Evolutionary conservation across 2,329 filamentous ascomycete genomes (phyloP), one percentile per base, ranked within the genome.

Genomic region (Diaporthe longicolla): DNA sequence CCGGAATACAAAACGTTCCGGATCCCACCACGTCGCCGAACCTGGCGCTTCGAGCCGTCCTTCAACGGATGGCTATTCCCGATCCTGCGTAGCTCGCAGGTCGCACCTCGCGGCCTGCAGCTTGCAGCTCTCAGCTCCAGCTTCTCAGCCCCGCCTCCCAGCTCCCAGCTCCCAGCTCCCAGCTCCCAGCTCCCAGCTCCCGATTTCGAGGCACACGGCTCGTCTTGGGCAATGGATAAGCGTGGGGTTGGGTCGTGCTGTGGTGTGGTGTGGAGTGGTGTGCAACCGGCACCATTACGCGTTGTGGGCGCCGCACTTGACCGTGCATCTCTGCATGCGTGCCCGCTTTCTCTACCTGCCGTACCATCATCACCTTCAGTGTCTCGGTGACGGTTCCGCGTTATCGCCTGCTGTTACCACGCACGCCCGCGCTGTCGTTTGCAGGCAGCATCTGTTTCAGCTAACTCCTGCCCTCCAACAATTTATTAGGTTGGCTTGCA

Each of bases 401-500:
- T 45, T 45, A 19, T 63, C 24, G 19, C 6, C 24, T 45, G 32
- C 40, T 63, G 57, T 35, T 9, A 19, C 29, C 37, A 43, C 13
- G 58, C 32, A 43, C 24, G 58, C 32, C n/a, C 29, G 29, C 43
- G 26, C 43, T 50, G 40, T 40, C 40, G 26, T 48, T 45, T 24
- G 29, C 26, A 66, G 45, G 15, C 35, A 32, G 8, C 21, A 40
- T 54, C 48, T 68, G 63, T 68, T 68, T 68, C 63, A 68, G 63
- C 63, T 26, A 29, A 68, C 63, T 68, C 63, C 45, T 52, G 63
- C 29, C 59, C 63, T 37, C 21, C 48, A 24, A 29, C 63, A 68
- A 26, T 68, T 54, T 68, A 68, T 54, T 68, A 68, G n/a, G 63
- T 68, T 68, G 63, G 48, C 48, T 29, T 40, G 63, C 48, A 68